These are phyloP conservation scores for Phytophthora hybrid DNA, from an alignment of 352 stramenopile genomes.

Conservation along the genomic window DNA sequence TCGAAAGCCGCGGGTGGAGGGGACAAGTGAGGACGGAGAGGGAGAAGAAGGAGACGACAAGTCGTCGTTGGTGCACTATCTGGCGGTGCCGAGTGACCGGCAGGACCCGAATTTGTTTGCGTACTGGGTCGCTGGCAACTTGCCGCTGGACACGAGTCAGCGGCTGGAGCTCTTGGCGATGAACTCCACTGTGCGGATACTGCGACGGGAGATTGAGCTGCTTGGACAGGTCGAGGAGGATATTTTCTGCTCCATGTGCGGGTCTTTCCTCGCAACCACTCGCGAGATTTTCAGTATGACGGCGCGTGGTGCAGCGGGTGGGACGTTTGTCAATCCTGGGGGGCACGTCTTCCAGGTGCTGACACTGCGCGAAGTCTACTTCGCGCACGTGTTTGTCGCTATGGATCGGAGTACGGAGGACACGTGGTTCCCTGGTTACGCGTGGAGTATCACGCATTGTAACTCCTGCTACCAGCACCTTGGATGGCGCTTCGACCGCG, in stretches of 20 bases:
- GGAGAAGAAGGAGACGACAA: conserved; percentile 25
- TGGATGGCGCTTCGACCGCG: conserved; percentile 78
- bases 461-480: conserved; percentile 72
- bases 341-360: conserved; percentile 85
- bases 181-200: conserved; percentile 63
- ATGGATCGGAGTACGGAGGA: conserved; percentile 60
- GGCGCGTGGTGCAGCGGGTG: conserved; percentile 52
- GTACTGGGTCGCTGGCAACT: conserved; percentile 81
- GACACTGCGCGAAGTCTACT: conserved; percentile 67
- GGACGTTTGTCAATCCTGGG: conserved; percentile 85
- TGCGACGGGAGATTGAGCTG: conserved; percentile 67
- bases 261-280: conserved; percentile 69
- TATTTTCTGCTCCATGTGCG: conserved; percentile 73
- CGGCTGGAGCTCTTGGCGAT: conserved; percentile 70
- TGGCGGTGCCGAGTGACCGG: conserved; percentile 48
- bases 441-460: conserved; percentile 86
- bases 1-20: conserved; percentile 35
- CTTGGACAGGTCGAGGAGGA: conserved; percentile 69
- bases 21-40: conserved; percentile 13
- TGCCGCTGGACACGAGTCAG: conserved; percentile 67
- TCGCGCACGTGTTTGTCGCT: conserved; percentile 55
- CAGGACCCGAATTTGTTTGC: conserved; percentile 78
- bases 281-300: conserved; percentile 85
- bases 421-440: conserved; percentile 84
- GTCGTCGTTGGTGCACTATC: conserved; percentile 36